Percentiles rank a stretch among this genome's conserved stretches.
Evolutionary conservation across 192 early-diverging fungal species (phyloP).

Genomic region (Umbelopsis vinacea): DNA sequence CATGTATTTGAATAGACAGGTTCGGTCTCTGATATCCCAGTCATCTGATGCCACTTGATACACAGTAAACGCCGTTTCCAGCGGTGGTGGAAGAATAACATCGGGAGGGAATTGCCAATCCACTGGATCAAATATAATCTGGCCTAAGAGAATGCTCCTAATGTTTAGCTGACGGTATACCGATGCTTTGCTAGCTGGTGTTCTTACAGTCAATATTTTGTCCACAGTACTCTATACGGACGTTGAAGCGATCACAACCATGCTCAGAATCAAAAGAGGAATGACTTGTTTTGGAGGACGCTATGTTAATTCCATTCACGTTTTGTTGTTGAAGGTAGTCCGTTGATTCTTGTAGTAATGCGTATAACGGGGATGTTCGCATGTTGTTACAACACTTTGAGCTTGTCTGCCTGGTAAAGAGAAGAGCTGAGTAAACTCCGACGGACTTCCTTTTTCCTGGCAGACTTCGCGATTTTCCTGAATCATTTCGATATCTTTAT

Average conservation of each 20-base stretch:
- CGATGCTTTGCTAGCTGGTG: not conserved
- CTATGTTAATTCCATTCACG: not conserved
- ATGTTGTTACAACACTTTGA: not conserved
- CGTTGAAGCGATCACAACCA: conserved; percentile 14
- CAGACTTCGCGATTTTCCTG: too few species aligned
- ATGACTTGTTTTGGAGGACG: conserved; percentile 1
- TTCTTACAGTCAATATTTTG: conserved; percentile 15
- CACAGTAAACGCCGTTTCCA: not conserved
- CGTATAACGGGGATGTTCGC: conserved; percentile 6
- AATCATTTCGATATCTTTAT: too few species aligned
- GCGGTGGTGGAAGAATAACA: not conserved
- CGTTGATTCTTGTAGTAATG: conserved; percentile 8
- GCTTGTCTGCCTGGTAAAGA: not conserved
- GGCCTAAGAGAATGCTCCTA: not conserved
- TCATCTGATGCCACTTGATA: conserved; percentile 6
- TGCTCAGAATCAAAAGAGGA: conserved; percentile 3
- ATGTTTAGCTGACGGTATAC: not conserved
- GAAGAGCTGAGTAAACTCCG: not conserved
- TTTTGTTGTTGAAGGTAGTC: not conserved
- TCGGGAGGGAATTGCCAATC: conserved; percentile 16
- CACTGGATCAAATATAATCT: conserved; percentile 10
- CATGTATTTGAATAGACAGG: conserved; percentile 11
- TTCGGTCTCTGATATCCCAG: conserved; percentile 18
- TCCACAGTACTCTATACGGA: conserved; percentile 10
- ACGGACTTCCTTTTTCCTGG: too few species aligned